Evolutionary conservation across 2,329 filamentous ascomycete genomes (phyloP), one percentile per base, ranked within the genome.

Genomic region (Neopestalotiopsis clavispora): DNA sequence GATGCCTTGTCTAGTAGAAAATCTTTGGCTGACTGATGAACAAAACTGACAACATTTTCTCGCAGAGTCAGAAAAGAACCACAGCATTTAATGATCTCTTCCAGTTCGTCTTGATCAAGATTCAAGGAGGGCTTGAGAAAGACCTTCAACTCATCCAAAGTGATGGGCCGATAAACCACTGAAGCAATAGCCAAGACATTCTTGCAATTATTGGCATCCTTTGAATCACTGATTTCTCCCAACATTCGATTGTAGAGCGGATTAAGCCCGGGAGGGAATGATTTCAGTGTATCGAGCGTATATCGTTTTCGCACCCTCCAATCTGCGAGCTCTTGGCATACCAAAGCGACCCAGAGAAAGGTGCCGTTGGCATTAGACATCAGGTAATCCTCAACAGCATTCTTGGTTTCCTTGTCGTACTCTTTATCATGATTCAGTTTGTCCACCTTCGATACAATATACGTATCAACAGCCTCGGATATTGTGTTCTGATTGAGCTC

Each of bases 21-120:
- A 20, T 85, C 82, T 69, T 83, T 83, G 0, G 81, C 83, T 4
- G 82, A 84, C 68, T 82, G 78, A 69, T 85, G 81, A 1, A 84
- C 75, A 69, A 83, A 78, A 60, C 74, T 79, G 7, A 84, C 61
- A 1, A 45, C 70, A 1, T 58, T 68, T 0, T 80, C 65, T 52
- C 73, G 73, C 38, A 81, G 17, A 1, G 76, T 81, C 0, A 85
- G 71, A 65, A 84, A 82, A 4, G 80, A 85, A n/a, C 81, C 79
- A 69, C 80, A 85, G 3, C 68, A 17, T 1, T 70, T 38, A 12
- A 84, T 73, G 9, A 82, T 71, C 6, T 79, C 68, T 40, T 60
- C n/a, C 6, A 80, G 20, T 1, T 67, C 61, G 6, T 73, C 65
- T 14, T 23, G 12, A 17, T 75, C 69, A 4, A 40, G 10, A 23